A percentile compares a stretch with the other conserved stretches of the same genome.
Evolutionary conservation across 495 filamentous ascomycete genomes (phyloP).

Genomic region (Xylona heveae): DNA sequence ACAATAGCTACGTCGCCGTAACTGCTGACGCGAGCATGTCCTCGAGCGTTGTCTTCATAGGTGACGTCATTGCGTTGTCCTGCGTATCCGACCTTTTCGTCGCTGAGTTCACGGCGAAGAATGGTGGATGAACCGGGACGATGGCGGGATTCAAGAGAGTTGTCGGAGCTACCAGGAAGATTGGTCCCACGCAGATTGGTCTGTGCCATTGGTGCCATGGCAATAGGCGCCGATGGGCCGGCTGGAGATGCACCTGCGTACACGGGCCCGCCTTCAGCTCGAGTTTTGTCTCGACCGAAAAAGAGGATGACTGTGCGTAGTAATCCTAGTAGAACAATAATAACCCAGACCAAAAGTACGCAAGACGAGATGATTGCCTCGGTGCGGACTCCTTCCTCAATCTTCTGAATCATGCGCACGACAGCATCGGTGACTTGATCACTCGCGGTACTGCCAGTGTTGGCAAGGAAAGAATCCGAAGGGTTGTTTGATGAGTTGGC

Average conservation of each 20-base stretch:
- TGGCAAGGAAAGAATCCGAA: slow-evolving; percentile 52
- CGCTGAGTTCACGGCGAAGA: neutral
- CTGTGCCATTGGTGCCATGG: neutral
- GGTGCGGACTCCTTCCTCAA: slow-evolving; percentile 40
- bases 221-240: neutral
- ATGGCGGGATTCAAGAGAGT: neutral
- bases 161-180: neutral
- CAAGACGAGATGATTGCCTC: slow-evolving; percentile 58
- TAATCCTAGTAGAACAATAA: slow-evolving; percentile 55
- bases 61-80: slow-evolving; percentile 1
- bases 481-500: slow-evolving; percentile 22
- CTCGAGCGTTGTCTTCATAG: neutral
- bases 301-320: slow-evolving; percentile 36
- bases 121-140: neutral
- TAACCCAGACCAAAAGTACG: slow-evolving; percentile 51
- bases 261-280: slow-evolving; percentile 22
- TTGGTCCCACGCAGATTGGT: neutral
- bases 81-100: slow-evolving; percentile 3
- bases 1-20: neutral
- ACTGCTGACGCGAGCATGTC: slow-evolving; percentile 1
- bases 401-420: slow-evolving; percentile 33
- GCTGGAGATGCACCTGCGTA: neutral
- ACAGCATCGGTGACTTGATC: slow-evolving; percentile 69
- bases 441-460: slow-evolving; percentile 41
- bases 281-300: slow-evolving; percentile 24